Evolutionary conservation across 1,284 basidiomycete genomes (phyloP), one percentile per base, ranked within the genome.

Genomic region (Earliella scabrosa): DNA sequence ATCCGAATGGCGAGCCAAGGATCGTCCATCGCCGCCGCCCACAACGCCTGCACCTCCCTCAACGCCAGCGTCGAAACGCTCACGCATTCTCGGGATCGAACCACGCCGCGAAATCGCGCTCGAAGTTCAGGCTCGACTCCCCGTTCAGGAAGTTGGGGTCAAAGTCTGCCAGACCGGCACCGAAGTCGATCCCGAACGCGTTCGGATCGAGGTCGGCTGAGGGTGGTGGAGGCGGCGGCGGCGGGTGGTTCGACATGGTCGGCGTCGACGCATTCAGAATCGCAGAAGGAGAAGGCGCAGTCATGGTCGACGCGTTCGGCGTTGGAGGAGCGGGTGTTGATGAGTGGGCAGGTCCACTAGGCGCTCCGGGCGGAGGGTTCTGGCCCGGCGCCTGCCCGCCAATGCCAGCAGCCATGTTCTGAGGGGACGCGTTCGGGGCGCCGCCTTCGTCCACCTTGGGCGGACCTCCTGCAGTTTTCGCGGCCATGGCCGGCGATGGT

Each of bases 21-120:
- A n/a, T n/a, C n/a, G n/a, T n/a, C n/a, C n/a, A n/a, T n/a, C n/a
- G n/a, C n/a, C n/a, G n/a, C n/a, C n/a, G n/a, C 18, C 29, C 43
- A 14, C 43, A 18, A 45, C 29, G 27, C 26, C 16, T 29, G 31
- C 43, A 27, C 43, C 43, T 6, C n/a, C 23, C 21, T 26, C 40
- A n/a, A 26, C n/a, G 24, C 35, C 31, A 26, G 48, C 39, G 38
- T 36, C 11, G 7, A 27, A 13, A 24, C 7, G 39, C 23, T 55
- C 50, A 54, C 16, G 51, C 8, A 41, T 48, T 60, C 49, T 65
- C 66, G 13, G 64, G 78, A 65, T 83, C 83, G 63, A 88, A 87
- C 86, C 86, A 88, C 61, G 85, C 82, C 47, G 82, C 82, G 69
- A 87, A 87, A 63, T 86, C 85, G 63, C 83, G 75, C 68, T 87